These are phyloP conservation scores for Diaporthe eres DNA, from an alignment of 2,329 filamentous ascomycete species.

Conservation along the genomic window DNA sequence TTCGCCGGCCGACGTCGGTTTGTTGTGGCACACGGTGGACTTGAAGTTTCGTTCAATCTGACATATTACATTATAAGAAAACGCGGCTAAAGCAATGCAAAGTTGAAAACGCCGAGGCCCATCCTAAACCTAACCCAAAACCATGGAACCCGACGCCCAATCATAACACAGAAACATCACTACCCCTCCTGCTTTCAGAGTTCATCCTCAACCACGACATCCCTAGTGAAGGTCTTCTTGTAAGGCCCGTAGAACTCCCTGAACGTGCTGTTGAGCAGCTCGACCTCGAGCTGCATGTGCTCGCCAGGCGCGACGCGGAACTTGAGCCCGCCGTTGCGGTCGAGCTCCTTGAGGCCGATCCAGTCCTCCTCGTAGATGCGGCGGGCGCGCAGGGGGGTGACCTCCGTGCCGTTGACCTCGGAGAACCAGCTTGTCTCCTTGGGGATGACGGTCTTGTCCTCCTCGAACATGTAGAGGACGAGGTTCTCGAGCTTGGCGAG, in stretches of 20 bases:
- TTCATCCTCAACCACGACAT: constrained; percentile 36
- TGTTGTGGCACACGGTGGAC: background rate
- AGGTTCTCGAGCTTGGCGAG: constrained; percentile 80
- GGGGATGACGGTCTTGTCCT: constrained; percentile 88
- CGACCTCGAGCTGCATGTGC: constrained; percentile 85
- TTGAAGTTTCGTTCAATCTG: background rate
- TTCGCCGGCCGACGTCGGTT: too few relatives aligned
- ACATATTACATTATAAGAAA: background rate
- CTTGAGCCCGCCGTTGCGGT: constrained; percentile 82
- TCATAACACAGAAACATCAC: background rate
- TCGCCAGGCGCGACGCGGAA: constrained; percentile 81
- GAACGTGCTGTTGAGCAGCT: constrained; percentile 77
- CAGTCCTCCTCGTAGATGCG: constrained; percentile 90
- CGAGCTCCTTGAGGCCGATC: constrained; percentile 86
- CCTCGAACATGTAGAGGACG: constrained; percentile 90
- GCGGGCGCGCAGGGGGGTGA: constrained; percentile 77
- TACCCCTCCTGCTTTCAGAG: constrained; percentile 12
- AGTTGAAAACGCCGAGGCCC: constrained; percentile 5
- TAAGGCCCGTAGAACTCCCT: constrained; percentile 74
- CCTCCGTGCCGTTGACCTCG: constrained; percentile 81
- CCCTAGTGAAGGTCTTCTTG: constrained; percentile 54
- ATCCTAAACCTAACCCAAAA: background rate
- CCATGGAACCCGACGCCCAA: background rate
- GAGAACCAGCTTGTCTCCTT: constrained; percentile 94
- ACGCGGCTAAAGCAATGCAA: background rate